A percentile compares a stretch with the other conserved stretches of the same genome.
phyloP scores from a whole-genome alignment of 345 rosid species.

The Salix purpurea region DNA sequence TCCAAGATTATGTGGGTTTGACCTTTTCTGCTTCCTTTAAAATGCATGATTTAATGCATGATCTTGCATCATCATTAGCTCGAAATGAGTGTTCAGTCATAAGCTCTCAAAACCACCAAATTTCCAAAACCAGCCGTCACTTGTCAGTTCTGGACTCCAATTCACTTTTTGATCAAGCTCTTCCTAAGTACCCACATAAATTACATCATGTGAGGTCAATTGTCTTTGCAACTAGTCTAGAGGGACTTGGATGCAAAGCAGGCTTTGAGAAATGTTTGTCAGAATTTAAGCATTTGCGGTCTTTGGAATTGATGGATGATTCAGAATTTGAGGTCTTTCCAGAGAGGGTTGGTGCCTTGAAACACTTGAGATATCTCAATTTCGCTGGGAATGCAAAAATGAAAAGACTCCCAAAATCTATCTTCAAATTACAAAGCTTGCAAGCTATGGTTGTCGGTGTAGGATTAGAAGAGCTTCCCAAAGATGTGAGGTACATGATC shows the following conservation, averaged over 20 bases:
- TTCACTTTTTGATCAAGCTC: background rate
- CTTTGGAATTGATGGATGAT: background rate
- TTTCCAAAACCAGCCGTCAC: constrained; percentile 9
- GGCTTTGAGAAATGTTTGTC: background rate
- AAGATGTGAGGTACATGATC: background rate
- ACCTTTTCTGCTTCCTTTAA: background rate
- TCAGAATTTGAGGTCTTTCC: background rate
- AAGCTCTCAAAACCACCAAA: background rate
- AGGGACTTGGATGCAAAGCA: constrained; percentile 9
- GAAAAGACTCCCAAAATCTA: background rate
- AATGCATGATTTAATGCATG: constrained; percentile 36
- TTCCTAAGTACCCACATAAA: background rate
- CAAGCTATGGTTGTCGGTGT: background rate
- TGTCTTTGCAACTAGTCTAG: background rate
- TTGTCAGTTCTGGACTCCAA: constrained; percentile 1
- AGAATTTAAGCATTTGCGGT: constrained; percentile 1
- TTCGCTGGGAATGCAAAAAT: background rate
- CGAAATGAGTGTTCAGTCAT: constrained; percentile 9
- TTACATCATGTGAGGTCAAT: constrained; percentile 7
- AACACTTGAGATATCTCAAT: constrained; percentile 10
- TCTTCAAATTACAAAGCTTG: background rate
- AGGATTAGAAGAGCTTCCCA: background rate
- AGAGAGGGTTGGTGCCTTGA: constrained; percentile 10
- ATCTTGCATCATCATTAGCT: constrained; percentile 23
- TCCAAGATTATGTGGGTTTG: constrained; percentile 7